These are phyloP conservation scores for Dictyostelium citrinum DNA, from an alignment of 78 protist species.

Conservation along the genomic window DNA sequence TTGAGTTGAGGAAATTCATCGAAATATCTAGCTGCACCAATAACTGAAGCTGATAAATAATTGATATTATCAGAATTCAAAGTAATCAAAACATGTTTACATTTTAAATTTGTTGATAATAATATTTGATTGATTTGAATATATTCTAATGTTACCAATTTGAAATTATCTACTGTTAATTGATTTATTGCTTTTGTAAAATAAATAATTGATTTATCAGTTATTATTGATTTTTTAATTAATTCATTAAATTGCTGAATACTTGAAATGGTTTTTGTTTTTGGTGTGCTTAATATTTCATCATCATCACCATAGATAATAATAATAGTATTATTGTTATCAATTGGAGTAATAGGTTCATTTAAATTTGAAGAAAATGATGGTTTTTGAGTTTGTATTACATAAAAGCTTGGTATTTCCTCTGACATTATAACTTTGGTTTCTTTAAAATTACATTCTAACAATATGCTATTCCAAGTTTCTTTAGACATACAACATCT, in stretches of 20 bases:
- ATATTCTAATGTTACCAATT: not conserved
- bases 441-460: not conserved
- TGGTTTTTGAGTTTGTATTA: not conserved
- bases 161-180: not conserved
- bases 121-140: constrained; percentile 28
- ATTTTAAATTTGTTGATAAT: not conserved
- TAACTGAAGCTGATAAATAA: not conserved
- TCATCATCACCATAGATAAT: not conserved
- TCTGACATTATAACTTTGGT: not conserved
- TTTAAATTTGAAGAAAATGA: not conserved
- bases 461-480: not conserved
- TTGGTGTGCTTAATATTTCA: no score
- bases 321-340: not conserved
- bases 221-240: not conserved
- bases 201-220: not conserved
- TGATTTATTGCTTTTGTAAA: not conserved
- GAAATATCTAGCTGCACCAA: constrained; percentile 8
- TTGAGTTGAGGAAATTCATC: not conserved
- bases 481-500: not conserved
- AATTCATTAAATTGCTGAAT: not conserved
- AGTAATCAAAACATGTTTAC: constrained; percentile 7
- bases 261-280: not conserved
- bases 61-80: not conserved
- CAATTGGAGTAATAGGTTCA: not conserved
- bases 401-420: not conserved